Base-by-base conservation (phyloP, 1,284 basidiomycete genomes). In the Cryptococcus sp. region DNA sequence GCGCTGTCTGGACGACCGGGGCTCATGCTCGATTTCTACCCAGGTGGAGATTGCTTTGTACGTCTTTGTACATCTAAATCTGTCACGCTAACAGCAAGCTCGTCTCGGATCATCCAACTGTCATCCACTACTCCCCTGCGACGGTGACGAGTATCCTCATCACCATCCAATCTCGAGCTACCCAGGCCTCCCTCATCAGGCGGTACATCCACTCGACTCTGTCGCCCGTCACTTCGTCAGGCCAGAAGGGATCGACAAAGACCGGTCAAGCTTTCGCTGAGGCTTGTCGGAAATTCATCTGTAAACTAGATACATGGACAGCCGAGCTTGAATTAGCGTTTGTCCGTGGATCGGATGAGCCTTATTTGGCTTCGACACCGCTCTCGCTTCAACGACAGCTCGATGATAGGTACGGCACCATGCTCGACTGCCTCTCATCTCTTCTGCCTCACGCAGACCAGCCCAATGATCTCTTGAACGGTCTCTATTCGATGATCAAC, bases 261-360 rank as follows among this genome's bases (percentile, higher is more conserved):
- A 90, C 87, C 0, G 73, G 85, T 13, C 86, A 91, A 65, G 89
- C 90, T 0, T 90, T 90, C 65, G 82, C 85, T 0, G 87, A 88
- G 53, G 86, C 86, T 0, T 74, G 89, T 42, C 82, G 84, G 45
- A 56, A 69, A 7, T 80, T 86, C 50, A 70, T 90, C 3, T 77
- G 77, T 16, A 57, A 60, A 0, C 82, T 89, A 52, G 81, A 86
- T 52, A 61, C 60, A 3, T 91, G 87, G 87, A 85, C 87, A 57
- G 82, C 87, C 0, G 70, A 72, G 1, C 78, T 78, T 45, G 89
- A 92, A 71, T 81, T 84, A 55, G 74, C 76, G 0, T 84, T 90
- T 43, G 73, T 76, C 2, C 56, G 61, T 19, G 36, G n/a, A 7
- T 16, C 7, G 31, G 5, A 22, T 3, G 16, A 22, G 9, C 22